Evolutionary conservation across 306 rosid species (phyloP).

Genomic region (Lathyrus oleraceus): DNA sequence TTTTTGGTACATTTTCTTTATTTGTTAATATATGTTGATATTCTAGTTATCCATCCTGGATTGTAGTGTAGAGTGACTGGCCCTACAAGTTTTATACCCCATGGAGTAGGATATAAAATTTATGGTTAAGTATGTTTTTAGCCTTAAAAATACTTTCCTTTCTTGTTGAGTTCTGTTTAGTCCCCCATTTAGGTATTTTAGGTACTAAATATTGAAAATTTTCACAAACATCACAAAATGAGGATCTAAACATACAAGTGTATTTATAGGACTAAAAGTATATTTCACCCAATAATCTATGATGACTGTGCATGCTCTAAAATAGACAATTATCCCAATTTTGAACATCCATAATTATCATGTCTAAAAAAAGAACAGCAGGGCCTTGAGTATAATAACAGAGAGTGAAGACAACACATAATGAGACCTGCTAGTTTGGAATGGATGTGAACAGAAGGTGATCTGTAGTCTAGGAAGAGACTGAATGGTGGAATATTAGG

Average conservation of each 20-base stretch:
- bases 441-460: conserved; percentile 1
- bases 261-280: background rate
- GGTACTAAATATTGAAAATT: background rate
- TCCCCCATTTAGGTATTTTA: background rate
- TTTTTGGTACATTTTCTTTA: background rate
- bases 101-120: background rate
- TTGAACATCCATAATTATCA: background rate
- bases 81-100: background rate
- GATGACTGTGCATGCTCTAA: background rate
- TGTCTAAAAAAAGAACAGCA: background rate
- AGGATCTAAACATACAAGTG: background rate
- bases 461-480: background rate
- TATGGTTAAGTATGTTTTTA: background rate
- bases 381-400: conserved; percentile 1
- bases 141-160: background rate
- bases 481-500: background rate
- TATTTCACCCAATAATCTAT: background rate
- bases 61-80: background rate
- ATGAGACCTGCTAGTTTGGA: background rate
- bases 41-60: conserved; percentile 6
- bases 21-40: background rate
- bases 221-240: background rate
- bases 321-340: background rate
- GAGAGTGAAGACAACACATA: background rate
- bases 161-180: background rate